These are phyloP conservation scores for Lactifluus piperatus DNA, from an alignment of 768 basidiomycete genomes.

Conservation along the genomic window DNA sequence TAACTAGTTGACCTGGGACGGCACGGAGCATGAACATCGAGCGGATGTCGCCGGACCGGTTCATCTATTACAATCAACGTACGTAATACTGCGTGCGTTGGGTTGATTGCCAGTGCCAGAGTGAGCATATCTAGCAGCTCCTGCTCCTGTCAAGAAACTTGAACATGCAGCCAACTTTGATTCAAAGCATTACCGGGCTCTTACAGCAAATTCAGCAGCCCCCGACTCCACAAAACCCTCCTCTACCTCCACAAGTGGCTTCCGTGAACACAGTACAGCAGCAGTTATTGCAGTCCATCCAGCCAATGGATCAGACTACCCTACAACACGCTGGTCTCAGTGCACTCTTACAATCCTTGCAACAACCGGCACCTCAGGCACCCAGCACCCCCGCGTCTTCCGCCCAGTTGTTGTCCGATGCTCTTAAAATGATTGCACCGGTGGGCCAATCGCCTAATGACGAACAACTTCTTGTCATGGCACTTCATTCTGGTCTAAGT, in stretches of 20 bases:
- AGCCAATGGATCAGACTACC: background rate
- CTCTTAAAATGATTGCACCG: slow-evolving; percentile 37
- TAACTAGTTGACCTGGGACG: background rate
- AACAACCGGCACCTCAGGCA: slow-evolving; percentile 2
- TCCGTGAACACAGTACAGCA: background rate
- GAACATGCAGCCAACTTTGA: background rate
- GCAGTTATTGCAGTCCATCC: background rate
- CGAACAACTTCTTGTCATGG: slow-evolving; percentile 49
- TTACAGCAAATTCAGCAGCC: slow-evolving; percentile 5
- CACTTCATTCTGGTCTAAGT: slow-evolving; percentile 31
- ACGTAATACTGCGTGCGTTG: too few relatives aligned
- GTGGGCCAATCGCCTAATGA: slow-evolving; percentile 43
- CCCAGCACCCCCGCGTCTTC: background rate
- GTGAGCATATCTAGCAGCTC: too few relatives aligned
- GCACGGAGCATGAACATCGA: background rate
- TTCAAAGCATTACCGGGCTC: slow-evolving; percentile 2
- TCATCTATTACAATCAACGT: too few relatives aligned
- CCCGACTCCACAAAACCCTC: background rate
- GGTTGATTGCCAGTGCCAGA: too few relatives aligned
- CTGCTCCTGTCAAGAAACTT: too few relatives aligned
- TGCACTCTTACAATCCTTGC: slow-evolving; percentile 3
- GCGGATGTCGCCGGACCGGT: background rate
- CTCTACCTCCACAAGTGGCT: background rate
- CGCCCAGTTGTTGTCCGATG: slow-evolving; percentile 15
- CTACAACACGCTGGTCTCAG: background rate